Base-by-base conservation (phyloP, 371 early-diverging fungal genomes). In the Rhizopus microsporus region DNA sequence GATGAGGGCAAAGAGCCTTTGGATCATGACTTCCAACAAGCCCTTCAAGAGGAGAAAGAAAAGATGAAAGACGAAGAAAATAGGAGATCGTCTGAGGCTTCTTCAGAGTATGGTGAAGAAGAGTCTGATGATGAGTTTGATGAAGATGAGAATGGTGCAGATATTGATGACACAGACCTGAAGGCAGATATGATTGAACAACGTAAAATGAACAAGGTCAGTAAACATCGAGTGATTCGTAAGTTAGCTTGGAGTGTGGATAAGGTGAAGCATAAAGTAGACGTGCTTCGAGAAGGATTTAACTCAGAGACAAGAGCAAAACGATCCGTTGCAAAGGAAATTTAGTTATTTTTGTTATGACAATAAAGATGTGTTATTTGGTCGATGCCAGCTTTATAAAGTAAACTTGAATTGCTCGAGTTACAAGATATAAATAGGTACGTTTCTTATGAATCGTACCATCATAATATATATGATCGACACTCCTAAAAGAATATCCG, bases 291-390 rank as follows among this genome's bases (percentile, higher is more conserved):
- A 13, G 70, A 69, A 60, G 72, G 72, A n/a, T 75, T 72, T 38
- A 76, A 76, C 54, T 73, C 74, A 17, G 73, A 76, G 59, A 58
- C 54, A 39, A 68, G 73, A 7, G 62, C 62, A 5, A 62, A 46
- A 16, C 58, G 69, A 40, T 35, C 66, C 33, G 71, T 76, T 6
- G 50, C 69, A 23, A 76, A 76, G 46, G 73, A 76, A 62, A 38
- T 51, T 40, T 71, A 56, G 62, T 4, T 12, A 6, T n/a, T 15
- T 2, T 9, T 29, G 1, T 16, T 5, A 38, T 10, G 7, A 23
- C n/a, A 34, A 37, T 9, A 65, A 15, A 43, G 5, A 37, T 12
- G 7, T 37, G 38, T 37, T 37, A 37, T 54, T 34, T 35, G 2
- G 23, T 23, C 23, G 2, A 23, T 23, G 23, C 2, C 23, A 23